Conservation (phyloP, 78 protist genomes). For the Dictyostelium citrinum region DNA sequence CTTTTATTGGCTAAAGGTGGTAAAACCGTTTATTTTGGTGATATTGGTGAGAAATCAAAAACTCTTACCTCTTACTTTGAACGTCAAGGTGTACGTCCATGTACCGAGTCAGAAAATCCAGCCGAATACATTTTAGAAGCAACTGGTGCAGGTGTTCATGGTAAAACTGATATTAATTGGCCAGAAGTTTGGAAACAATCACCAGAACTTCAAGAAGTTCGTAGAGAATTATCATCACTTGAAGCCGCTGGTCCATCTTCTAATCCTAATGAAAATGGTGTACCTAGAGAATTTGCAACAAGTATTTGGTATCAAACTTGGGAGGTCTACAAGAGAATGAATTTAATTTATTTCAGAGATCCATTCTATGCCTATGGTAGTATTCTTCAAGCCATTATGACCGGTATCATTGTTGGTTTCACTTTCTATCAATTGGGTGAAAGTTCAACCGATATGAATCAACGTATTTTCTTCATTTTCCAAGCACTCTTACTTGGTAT, state of each 20-base stretch:
- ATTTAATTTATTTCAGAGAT: conserved; percentile 52
- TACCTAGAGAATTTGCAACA: conserved; percentile 42
- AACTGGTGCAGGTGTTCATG: conserved; percentile 81
- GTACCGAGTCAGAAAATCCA: conserved; percentile 69
- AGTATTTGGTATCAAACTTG: conserved; percentile 24
- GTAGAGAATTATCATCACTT: neutral
- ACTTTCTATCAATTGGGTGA: conserved; percentile 32
- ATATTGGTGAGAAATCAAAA: conserved; percentile 61
- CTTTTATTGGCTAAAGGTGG: conserved; percentile 79
- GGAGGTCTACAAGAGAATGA: conserved; percentile 71
- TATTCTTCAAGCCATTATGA: conserved; percentile 37
- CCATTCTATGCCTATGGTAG: conserved; percentile 61
- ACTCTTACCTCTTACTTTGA: conserved; percentile 47
- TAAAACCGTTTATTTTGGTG: conserved; percentile 81
- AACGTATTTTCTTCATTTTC: conserved; percentile 54
- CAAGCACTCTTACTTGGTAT: conserved; percentile 62
- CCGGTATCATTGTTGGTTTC: conserved; percentile 68
- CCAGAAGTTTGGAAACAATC: conserved; percentile 67
- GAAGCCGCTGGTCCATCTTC: neutral
- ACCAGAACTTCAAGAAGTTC: conserved; percentile 17
- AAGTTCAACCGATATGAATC: conserved; percentile 47
- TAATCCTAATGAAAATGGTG: neutral
- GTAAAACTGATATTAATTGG: conserved; percentile 67
- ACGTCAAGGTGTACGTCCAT: conserved; percentile 47
- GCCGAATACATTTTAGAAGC: conserved; percentile 82